Conservation (phyloP, 1,284 basidiomycete genomes). For the Trichosporon coremiiforme region DNA sequence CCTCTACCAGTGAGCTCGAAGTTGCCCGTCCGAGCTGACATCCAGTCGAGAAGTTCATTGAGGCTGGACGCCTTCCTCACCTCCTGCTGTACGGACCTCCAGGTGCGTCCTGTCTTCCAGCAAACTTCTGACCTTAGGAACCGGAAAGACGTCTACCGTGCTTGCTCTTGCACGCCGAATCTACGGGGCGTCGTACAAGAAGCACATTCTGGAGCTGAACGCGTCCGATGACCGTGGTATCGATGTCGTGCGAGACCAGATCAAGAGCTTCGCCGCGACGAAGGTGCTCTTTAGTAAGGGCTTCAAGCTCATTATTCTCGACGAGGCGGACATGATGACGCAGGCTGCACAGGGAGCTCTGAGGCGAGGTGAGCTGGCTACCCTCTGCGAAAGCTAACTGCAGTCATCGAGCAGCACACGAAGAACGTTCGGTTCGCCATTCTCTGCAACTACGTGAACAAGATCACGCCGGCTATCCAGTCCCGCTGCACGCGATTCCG, state of each 20-base stretch:
- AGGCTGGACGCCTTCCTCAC: slow-evolving; percentile 91
- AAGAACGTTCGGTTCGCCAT: slow-evolving; percentile 99
- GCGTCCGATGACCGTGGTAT: slow-evolving; percentile 98
- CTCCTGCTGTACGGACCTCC: slow-evolving; percentile 97
- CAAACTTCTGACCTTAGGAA: slow-evolving; percentile 58
- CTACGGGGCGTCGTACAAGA: slow-evolving; percentile 76
- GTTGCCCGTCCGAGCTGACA: slow-evolving; percentile 5
- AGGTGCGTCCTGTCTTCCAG: slow-evolving; percentile 53
- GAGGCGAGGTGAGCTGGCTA: slow-evolving; percentile 64
- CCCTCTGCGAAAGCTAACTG: background rate
- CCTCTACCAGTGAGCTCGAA: slow-evolving; percentile 72
- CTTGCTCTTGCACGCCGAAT: slow-evolving; percentile 93
- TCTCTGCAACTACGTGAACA: slow-evolving; percentile 99
- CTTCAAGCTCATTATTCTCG: slow-evolving; percentile 96
- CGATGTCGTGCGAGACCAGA: slow-evolving; percentile 96
- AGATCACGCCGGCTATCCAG: slow-evolving; percentile 97
- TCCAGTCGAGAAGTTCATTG: slow-evolving; percentile 92
- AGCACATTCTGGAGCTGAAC: slow-evolving; percentile 96
- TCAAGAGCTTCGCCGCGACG: slow-evolving; percentile 97
- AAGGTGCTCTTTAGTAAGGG: slow-evolving; percentile 85
- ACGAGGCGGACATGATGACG: slow-evolving; percentile 99
- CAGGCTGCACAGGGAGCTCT: slow-evolving; percentile 94
- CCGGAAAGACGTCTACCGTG: slow-evolving; percentile 96
- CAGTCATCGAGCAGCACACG: slow-evolving; percentile 97
- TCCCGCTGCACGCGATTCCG: slow-evolving; percentile 97